Conservation (phyloP, 805 yeast genomes). For the Kluyveromyces wickerhamii region DNA sequence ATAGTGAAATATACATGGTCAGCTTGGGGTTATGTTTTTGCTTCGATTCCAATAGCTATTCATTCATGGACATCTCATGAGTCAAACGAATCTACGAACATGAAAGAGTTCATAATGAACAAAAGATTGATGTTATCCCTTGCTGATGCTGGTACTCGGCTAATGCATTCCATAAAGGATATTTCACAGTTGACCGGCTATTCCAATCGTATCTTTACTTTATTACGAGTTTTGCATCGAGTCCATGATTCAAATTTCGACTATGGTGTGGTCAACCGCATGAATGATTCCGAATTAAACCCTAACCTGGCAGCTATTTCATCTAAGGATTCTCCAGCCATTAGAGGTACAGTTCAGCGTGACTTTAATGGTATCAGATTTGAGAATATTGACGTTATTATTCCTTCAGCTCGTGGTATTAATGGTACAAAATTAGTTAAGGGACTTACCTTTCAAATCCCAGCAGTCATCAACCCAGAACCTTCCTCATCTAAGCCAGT, state of each 20-base stretch:
- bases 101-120: constrained; percentile 85
- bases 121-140: constrained; percentile 82
- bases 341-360: constrained; percentile 73
- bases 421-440: constrained; percentile 55
- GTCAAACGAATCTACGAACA: constrained; percentile 45
- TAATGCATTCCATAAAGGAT: constrained; percentile 92
- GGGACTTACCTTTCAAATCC: constrained; percentile 50
- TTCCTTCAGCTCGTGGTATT: constrained; percentile 59
- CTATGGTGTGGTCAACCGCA: constrained; percentile 33
- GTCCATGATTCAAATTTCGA: constrained; percentile 54
- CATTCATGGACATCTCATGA: constrained; percentile 34
- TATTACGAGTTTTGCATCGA: constrained; percentile 70
- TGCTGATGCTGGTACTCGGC: constrained; percentile 91
- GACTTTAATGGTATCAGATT: constrained; percentile 73
- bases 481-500: constrained; percentile 11
- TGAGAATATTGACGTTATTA: constrained; percentile 73
- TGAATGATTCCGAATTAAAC: constrained; percentile 1
- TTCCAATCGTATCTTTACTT: constrained; percentile 74
- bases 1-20: constrained; percentile 90
- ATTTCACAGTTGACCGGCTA: constrained; percentile 86
- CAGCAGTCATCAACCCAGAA: constrained; percentile 22
- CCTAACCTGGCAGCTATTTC: not conserved
- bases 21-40: constrained; percentile 86
- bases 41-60: constrained; percentile 79
- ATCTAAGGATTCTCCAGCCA: constrained; percentile 12